These are phyloP conservation scores for Thielaviopsis euricoi DNA, from an alignment of 2,329 filamentous ascomycete genomes.

Conservation along the genomic window DNA sequence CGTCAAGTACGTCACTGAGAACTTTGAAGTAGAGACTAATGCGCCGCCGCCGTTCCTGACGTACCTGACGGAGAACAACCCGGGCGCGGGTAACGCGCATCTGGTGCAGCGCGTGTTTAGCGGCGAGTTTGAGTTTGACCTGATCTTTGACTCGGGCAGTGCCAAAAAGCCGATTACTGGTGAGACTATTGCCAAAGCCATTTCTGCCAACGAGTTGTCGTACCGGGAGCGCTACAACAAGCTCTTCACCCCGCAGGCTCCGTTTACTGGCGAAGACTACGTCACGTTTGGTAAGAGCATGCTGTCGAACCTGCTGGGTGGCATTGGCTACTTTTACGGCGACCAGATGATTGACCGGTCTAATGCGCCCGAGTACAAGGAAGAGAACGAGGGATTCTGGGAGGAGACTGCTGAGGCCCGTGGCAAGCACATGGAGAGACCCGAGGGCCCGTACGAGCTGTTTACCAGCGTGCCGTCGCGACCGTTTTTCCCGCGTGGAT, in stretches of 20 bases:
- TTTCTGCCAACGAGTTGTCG: slow-evolving; percentile 45
- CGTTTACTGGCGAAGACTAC: slow-evolving; percentile 60
- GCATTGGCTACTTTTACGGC: slow-evolving; percentile 90
- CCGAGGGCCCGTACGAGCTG: slow-evolving; percentile 73
- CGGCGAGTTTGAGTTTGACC: slow-evolving; percentile 81
- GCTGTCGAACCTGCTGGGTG: slow-evolving; percentile 86
- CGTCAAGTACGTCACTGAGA: slow-evolving; percentile 31
- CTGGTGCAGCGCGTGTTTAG: slow-evolving; percentile 83
- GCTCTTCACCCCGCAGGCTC: slow-evolving; percentile 52
- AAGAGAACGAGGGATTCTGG: slow-evolving; percentile 93
- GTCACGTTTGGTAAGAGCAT: slow-evolving; percentile 70
- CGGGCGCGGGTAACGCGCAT: slow-evolving; percentile 63
- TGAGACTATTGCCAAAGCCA: slow-evolving; percentile 52
- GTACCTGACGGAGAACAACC: slow-evolving; percentile 58
- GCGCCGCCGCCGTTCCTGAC: slow-evolving; percentile 74
- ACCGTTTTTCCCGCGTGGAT: slow-evolving; percentile 90
- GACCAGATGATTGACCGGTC: slow-evolving; percentile 79
- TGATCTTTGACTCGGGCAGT: slow-evolving; percentile 63
- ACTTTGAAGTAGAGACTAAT: slow-evolving; percentile 40
- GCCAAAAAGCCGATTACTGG: slow-evolving; percentile 36
- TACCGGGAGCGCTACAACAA: slow-evolving; percentile 63
- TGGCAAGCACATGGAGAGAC: slow-evolving; percentile 45
- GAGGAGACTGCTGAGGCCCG: slow-evolving; percentile 73
- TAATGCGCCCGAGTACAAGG: slow-evolving; percentile 82
- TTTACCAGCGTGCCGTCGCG: slow-evolving; percentile 85